Evolutionary conservation across 2,329 filamentous ascomycete species (phyloP), one percentile per base, ranked within the genome.

Genomic region (Diaporthe ilicicola): DNA sequence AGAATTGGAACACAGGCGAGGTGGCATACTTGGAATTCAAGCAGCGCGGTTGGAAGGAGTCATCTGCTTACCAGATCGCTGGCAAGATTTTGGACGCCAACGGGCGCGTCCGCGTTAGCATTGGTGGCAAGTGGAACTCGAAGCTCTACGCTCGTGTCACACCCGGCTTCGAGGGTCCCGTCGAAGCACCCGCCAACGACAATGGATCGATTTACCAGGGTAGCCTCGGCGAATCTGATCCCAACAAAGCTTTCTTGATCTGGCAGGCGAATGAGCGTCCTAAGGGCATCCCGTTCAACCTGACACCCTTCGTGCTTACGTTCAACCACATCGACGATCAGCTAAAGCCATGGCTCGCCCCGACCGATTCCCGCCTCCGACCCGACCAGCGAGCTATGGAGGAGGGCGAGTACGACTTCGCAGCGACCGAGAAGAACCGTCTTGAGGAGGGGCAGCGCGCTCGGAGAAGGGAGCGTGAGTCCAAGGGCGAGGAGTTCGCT

Each of bases 381-480:
- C 95, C 96, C 0, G 96, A 99, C 81, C 96, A 99, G 84, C 89
- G 96, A 13, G 96, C 96, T 2, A 99, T 99, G 96, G 96, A 99
- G 80, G 95, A 98, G 73, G 96, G 95, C n/a, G 90, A 95, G 81
- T 99, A 99, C 78, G 95, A 98, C 77, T 87, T 96, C 72, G 96
- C 96, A 1, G 96, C 95, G 0, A 89, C 89, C 6, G 96, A 99
- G 85, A 99, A 99, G 89, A 96, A 95, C 78, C 88, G 96, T 1
- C 89, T 99, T 0, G 96, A 99, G 81, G 93, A 98, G 84, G 94
- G 91, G 74, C 96, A 99, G 85, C 88, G 96, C 72, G 90, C 91
- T 12, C 91, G 92, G 71, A 85, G 96, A 73, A 84, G 93, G 68
- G 84, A 87, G 71, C 87, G 95, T 29, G 95, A 99, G 82, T 87